A percentile compares a stretch with the other conserved stretches of the same genome.
phyloP scores from a whole-genome alignment of 139 green algal species.

The Nannochloris sp. region DNA sequence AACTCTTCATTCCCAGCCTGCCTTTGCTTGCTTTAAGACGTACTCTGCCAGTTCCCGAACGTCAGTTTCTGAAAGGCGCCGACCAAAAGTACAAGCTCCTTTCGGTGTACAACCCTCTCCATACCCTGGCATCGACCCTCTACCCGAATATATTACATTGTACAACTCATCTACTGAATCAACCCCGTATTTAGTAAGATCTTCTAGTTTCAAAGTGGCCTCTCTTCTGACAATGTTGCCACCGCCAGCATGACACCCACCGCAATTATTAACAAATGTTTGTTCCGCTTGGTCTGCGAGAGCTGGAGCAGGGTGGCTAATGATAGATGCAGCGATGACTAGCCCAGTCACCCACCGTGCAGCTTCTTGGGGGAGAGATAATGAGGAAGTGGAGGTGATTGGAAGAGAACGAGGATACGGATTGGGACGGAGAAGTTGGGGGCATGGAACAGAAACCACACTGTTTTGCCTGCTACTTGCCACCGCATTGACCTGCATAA shows the following conservation, averaged over 20 bases:
- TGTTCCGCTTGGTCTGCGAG: too few species aligned
- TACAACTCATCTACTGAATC: slow-evolving; percentile 42
- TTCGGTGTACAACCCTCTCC: slow-evolving; percentile 62
- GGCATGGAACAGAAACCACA: too few species aligned
- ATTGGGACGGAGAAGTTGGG: too few species aligned
- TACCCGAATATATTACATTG: slow-evolving; percentile 63
- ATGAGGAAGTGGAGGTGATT: too few species aligned
- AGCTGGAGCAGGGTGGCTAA: too few species aligned
- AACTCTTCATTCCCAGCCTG: slow-evolving; percentile 42
- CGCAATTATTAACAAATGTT: slow-evolving; percentile 7
- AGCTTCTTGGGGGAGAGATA: too few species aligned
- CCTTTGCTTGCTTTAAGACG: slow-evolving; percentile 45
- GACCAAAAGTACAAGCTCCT: slow-evolving; percentile 72
- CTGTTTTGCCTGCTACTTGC: too few species aligned
- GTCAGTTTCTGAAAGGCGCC: slow-evolving; percentile 57
- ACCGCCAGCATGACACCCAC: slow-evolving; percentile 64
- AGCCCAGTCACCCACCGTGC: too few species aligned
- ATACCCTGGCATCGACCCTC: slow-evolving; percentile 72
- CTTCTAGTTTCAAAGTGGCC: slow-evolving; percentile 46
- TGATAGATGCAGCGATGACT: too few species aligned
- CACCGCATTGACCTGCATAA: too few species aligned
- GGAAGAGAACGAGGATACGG: too few species aligned
- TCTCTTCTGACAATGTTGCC: slow-evolving; percentile 63
- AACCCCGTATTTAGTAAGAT: slow-evolving; percentile 41
- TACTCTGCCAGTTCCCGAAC: slow-evolving; percentile 48